phyloP scores from a whole-genome alignment of 2,329 filamentous ascomycete species.

The Colletotrichum theobromicola region DNA sequence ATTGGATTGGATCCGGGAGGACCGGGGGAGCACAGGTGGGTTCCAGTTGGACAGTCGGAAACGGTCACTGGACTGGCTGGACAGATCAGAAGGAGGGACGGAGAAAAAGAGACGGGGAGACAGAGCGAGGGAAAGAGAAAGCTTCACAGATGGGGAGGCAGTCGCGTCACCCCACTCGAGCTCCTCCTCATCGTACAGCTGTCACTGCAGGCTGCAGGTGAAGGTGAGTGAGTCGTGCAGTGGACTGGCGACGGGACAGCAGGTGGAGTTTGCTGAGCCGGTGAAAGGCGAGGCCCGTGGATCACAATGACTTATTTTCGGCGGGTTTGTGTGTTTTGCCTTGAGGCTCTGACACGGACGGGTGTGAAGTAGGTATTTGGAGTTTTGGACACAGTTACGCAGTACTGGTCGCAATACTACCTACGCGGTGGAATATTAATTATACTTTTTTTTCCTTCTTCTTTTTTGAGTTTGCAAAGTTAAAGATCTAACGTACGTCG shows the following conservation, averaged over 20 bases:
- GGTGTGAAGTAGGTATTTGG: neutral
- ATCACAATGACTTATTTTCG: slow-evolving; percentile 4
- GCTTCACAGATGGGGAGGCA: neutral
- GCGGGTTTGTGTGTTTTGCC: neutral
- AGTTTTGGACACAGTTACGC: neutral
- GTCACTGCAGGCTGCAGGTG: neutral
- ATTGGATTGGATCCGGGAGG: slow-evolving; percentile 7
- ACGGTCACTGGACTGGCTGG: neutral
- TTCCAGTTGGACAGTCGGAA: neutral
- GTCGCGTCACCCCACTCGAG: neutral
- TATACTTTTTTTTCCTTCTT: neutral
- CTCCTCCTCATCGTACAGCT: slow-evolving; percentile 9
- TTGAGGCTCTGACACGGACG: slow-evolving; percentile 9
- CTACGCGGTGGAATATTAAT: neutral
- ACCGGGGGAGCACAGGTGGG: neutral
- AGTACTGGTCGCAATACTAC: neutral
- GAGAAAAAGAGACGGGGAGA: neutral
- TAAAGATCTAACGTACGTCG: neutral
- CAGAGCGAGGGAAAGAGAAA: no score
- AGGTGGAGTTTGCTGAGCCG: neutral
- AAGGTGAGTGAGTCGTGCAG: neutral
- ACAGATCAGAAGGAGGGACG: neutral
- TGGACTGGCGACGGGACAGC: neutral
- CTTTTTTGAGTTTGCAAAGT: neutral
- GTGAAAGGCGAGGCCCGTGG: neutral